Conservation (phyloP, 2,329 filamentous ascomycete species). For the Chrysoporthe deuterocubensis region DNA sequence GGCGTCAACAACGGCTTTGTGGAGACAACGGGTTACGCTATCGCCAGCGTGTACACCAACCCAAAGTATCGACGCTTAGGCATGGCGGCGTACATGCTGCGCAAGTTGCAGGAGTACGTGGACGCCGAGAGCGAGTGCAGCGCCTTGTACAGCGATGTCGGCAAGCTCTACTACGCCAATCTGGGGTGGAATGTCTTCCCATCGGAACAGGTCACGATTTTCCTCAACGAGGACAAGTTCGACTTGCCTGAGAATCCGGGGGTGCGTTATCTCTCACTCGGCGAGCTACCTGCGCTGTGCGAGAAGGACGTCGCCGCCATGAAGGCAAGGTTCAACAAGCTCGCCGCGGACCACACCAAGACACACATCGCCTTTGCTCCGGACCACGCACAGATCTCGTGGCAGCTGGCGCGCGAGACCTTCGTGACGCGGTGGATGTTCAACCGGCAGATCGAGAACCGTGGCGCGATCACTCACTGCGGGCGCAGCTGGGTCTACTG, state of each 20-base stretch:
- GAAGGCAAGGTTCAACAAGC: constrained; percentile 32
- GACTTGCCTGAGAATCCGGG: constrained; percentile 30
- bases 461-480: constrained; percentile 35
- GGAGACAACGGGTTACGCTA: constrained; percentile 36
- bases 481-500: constrained; percentile 40
- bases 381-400: constrained; percentile 35
- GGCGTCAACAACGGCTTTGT: constrained; percentile 31
- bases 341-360: constrained; percentile 33
- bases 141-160: constrained; percentile 41
- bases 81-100: constrained; percentile 42
- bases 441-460: constrained; percentile 27
- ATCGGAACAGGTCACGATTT: constrained; percentile 40
- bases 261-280: constrained; percentile 33
- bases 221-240: constrained; percentile 33
- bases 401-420: constrained; percentile 40
- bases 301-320: constrained; percentile 35
- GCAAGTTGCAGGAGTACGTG: constrained; percentile 39
- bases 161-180: constrained; percentile 38
- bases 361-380: constrained; percentile 42
- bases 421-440: constrained; percentile 35
- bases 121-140: constrained; percentile 41
- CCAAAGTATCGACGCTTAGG: constrained; percentile 39
- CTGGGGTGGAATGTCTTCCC: constrained; percentile 42
- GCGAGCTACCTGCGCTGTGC: constrained; percentile 35
- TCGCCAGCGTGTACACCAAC: constrained; percentile 44